Evolutionary conservation across 179 eudicot genomes (phyloP), one percentile per base, ranked within the genome.

Genomic region (Dionaea muscipula): DNA sequence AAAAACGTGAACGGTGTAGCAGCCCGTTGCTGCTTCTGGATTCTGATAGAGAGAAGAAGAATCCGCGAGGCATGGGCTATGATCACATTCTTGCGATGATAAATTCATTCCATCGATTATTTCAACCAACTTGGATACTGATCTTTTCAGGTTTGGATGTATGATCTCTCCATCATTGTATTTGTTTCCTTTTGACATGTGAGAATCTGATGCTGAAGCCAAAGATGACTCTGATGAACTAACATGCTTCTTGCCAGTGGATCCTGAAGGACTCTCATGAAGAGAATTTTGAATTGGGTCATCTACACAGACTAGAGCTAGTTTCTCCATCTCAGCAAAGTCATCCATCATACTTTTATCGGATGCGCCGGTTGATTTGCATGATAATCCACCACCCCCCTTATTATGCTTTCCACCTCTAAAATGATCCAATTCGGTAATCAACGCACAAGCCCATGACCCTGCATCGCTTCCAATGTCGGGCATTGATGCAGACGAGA

Each of bases 241-340:
- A 4, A 11, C 35, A 4, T 31, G 35, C 35, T 31, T 31, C 10
- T 11, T 31, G 17, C 27, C 47, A 47, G 3, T 26, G 53, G 47
- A 41, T 21, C 48, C 22, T 44, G 22, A 7, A 17, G 22, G 18
- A 7, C 21, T 44, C 7, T 6, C n/a, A 31, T 31, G 35, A 31
- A 31, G 8, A 31, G 35, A 22, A 54, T 37, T 70, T 68, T 64
- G 78, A 28, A 59, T 7, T 23, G 80, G 75, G 51, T 79, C 81
- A 45, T 79, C 89, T 46, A 68, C 57, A 39, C 84, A 72, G 40
- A 73, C 81, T 16, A 83, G 63, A 11, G 97, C 95, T 61, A 86
- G 62, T 60, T 84, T 90, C 68, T 90, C 97, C 95, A 90, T 86
- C 72, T 90, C 97, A 26, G 68, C 85, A 61, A 90, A 90, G 54